Evolutionary conservation across 352 stramenopile genomes (phyloP).

Genomic region (Globisporangium nagaii): DNA sequence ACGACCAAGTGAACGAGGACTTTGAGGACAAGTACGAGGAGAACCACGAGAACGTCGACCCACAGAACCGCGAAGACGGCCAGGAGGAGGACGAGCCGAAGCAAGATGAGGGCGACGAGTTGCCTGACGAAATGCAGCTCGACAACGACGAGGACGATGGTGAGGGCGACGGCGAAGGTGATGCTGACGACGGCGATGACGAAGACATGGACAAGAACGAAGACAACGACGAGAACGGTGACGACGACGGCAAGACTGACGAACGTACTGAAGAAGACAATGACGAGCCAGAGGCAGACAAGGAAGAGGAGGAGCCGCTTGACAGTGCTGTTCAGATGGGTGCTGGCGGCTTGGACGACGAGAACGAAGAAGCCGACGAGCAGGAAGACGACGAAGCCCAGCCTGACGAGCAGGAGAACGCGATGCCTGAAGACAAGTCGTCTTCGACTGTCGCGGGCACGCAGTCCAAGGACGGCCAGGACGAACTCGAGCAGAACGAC

Average conservation of each 20-base stretch:
- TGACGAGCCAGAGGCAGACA: constrained; percentile 50
- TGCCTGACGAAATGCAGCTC: constrained; percentile 85
- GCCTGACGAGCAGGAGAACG: constrained; percentile 42
- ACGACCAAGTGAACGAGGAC: constrained; percentile 91
- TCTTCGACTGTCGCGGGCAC: constrained; percentile 58
- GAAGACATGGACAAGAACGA: constrained; percentile 54
- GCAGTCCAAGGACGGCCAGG: constrained; percentile 80
- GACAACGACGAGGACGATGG: constrained; percentile 39
- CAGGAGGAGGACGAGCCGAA: constrained; percentile 36
- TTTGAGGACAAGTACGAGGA: constrained; percentile 86
- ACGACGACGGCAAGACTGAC: constrained; percentile 32
- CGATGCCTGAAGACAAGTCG: constrained; percentile 28
- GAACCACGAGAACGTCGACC: constrained; percentile 56
- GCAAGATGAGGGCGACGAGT: constrained; percentile 68
- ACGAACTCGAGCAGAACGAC: constrained; percentile 59
- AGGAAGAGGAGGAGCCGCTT: constrained; percentile 64
- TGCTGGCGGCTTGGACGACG: constrained; percentile 68
- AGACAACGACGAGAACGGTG: constrained; percentile 26
- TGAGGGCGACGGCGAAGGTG: constrained; percentile 32
- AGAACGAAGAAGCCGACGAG: constrained; percentile 60
- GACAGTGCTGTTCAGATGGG: constrained; percentile 68
- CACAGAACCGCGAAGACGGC: constrained; percentile 43
- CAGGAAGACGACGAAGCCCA: constrained; percentile 56
- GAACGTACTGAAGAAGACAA: constrained; percentile 41
- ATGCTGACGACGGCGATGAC: constrained; percentile 37